These are phyloP conservation scores for Hordeum marinum DNA, from an alignment of 176 grass and related monocot genomes.

Conservation along the genomic window DNA sequence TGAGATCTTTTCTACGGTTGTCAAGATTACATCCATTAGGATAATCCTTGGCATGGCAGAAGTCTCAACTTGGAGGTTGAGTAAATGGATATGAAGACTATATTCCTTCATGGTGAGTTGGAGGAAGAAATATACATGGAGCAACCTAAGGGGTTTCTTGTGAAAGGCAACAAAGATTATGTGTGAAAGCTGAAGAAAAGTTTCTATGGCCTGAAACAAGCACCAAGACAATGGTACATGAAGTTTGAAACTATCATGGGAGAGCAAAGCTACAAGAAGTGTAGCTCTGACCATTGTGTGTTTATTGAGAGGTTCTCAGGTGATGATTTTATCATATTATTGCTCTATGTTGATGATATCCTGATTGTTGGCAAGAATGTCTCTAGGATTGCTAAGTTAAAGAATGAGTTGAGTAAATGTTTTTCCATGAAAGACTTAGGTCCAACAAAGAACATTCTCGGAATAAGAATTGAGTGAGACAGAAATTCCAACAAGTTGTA, in stretches of 20 bases:
- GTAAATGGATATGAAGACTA: conserved; percentile 7
- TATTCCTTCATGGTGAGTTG: conserved; percentile 2
- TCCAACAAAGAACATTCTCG: no score
- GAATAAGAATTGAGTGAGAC: no score
- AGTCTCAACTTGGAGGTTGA: background rate
- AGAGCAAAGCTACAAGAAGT: background rate
- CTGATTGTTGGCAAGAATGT: no score
- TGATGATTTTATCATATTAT: background rate
- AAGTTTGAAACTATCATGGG: conserved; percentile 5
- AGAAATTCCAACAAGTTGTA: no score
- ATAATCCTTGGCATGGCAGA: background rate
- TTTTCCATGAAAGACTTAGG: no score
- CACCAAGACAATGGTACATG: background rate
- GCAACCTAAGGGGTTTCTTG: conserved; percentile 2
- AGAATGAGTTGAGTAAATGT: no score
- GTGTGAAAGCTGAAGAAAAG: background rate
- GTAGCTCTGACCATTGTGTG: background rate
- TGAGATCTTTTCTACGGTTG: background rate
- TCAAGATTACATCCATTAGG: background rate
- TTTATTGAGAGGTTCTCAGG: background rate
- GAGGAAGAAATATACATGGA: conserved; percentile 17
- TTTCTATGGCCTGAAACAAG: conserved; percentile 10
- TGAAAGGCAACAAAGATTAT: background rate
- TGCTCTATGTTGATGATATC: no score
- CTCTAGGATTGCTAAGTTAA: no score